Evolutionary conservation across 495 filamentous ascomycete species (phyloP), one percentile per base, ranked within the genome.

Genomic region (Talaromyces stipitatus): DNA sequence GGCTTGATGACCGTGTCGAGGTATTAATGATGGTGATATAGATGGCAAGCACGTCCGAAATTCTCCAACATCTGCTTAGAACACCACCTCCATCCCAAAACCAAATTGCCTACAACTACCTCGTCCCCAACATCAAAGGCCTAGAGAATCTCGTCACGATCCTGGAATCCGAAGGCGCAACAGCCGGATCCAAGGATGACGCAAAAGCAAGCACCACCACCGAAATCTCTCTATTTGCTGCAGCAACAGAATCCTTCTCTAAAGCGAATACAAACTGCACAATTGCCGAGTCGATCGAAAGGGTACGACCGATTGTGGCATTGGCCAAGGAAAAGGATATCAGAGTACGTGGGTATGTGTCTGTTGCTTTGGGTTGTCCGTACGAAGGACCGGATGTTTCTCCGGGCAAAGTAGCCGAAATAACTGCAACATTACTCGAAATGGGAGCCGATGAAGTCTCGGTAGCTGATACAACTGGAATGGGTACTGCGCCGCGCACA

Each of bases 371-470:
- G 2, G 91, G 90, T 2, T 98, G 95, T 65, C 94, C 94, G 0
- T 97, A 96, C 57, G 92, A 97, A 69, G 94, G 94, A 0, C 84
- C 87, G 20, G 82, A 92, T 57, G 89, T 92, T 0, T 70, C 85
- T 46, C 90, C 92, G 0, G 74, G 84, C 56, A 82, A 77, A 50
- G 94, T 97, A 0, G 91, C 91, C 4, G 84, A 90, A 45, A 88
- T 97, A 7, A 89, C 92, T 0, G 85, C 88, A 0, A 80, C 78
- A 16, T 72, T 97, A 28, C 80, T 98, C 7, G 91, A 96, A 65
- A 96, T 96, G 90, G 94, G 94, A 18, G 92, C 89, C 3, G 91
- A 97, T 64, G 91, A 97, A 72, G 92, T 98, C 38, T 88, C 88
- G 7, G 82, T 98, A 4, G 94, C 90, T 0, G 94, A 98, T 64